These are phyloP conservation scores for Globisporangium emineosum DNA, from an alignment of 352 stramenopile genomes.

Conservation along the genomic window DNA sequence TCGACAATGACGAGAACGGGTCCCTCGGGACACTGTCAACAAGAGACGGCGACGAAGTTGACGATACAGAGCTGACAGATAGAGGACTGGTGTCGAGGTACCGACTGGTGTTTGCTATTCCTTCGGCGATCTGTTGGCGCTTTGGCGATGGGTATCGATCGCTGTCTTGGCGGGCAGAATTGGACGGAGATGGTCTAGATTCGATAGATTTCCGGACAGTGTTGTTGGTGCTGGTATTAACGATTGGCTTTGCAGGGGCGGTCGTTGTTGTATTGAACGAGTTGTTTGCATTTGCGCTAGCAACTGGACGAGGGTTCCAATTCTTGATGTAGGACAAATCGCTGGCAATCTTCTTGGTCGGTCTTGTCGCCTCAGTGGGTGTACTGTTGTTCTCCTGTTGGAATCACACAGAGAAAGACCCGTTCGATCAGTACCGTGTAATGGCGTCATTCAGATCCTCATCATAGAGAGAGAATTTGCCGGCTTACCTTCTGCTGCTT, in stretches of 20 bases:
- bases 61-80: conserved; percentile 54
- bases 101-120: conserved; percentile 21
- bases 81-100: conserved; percentile 32
- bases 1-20: conserved; percentile 50
- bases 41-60: conserved; percentile 46
- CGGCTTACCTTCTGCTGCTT: conserved; percentile 20
- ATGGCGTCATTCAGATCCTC: not conserved
- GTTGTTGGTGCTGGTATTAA: conserved; percentile 6
- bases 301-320: conserved; percentile 29
- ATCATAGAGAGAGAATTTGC: not conserved
- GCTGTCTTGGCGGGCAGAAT: conserved; percentile 6
- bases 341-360: conserved; percentile 14
- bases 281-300: not conserved
- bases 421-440: not conserved
- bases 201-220: conserved; percentile 7
- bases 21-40: conserved; percentile 30
- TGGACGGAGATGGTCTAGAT: not conserved
- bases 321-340: conserved; percentile 49
- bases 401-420: not conserved
- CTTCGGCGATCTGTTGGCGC: conserved; percentile 31
- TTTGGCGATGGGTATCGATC: conserved; percentile 47
- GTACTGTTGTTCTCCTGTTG: conserved; percentile 4
- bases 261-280: not conserved
- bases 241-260: not conserved
- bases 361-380: conserved; percentile 9